A percentile compares a stretch with the other conserved stretches of the same genome.
Conservation (phyloP, 2,329 filamentous ascomycete genomes). For the Cladosporium sp. region DNA sequence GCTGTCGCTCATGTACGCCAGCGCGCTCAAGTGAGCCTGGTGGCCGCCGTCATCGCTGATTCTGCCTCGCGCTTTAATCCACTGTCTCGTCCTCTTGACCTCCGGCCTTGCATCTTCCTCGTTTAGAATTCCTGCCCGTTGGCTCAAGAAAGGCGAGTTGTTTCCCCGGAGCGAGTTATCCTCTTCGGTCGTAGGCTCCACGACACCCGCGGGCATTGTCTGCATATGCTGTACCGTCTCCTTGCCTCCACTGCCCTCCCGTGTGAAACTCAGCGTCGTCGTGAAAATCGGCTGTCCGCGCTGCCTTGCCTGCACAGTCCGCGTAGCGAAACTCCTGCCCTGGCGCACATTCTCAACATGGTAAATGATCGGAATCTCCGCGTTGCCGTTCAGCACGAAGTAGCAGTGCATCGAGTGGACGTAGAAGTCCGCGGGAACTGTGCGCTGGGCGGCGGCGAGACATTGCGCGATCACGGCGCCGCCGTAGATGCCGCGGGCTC, state of each 20-base stretch:
- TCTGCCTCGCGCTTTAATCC: slow-evolving; percentile 71
- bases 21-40: slow-evolving; percentile 78
- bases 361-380: slow-evolving; percentile 83
- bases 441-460: slow-evolving; percentile 82
- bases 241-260: slow-evolving; percentile 60
- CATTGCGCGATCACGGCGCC: slow-evolving; percentile 92
- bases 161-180: slow-evolving; percentile 36
- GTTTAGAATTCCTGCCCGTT: slow-evolving; percentile 58
- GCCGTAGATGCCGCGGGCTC: slow-evolving; percentile 90
- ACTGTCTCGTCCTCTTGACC: slow-evolving; percentile 65
- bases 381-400: slow-evolving; percentile 88
- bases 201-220: slow-evolving; percentile 48
- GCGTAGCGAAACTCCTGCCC: slow-evolving; percentile 83
- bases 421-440: slow-evolving; percentile 75
- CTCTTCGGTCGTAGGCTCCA: slow-evolving; percentile 39
- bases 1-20: slow-evolving; percentile 90
- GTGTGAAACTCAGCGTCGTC: slow-evolving; percentile 85
- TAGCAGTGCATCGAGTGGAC: slow-evolving; percentile 99
- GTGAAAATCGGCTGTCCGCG: slow-evolving; percentile 90
- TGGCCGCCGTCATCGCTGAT: slow-evolving; percentile 74
- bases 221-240: slow-evolving; percentile 65
- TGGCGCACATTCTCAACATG: slow-evolving; percentile 93
- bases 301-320: slow-evolving; percentile 94
- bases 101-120: slow-evolving; percentile 56
- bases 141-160: slow-evolving; percentile 59